Evolutionary conservation across 1,139 yeast species (phyloP), one percentile per base, ranked within the genome.

Genomic region (Magnusiomyces ingens): DNA sequence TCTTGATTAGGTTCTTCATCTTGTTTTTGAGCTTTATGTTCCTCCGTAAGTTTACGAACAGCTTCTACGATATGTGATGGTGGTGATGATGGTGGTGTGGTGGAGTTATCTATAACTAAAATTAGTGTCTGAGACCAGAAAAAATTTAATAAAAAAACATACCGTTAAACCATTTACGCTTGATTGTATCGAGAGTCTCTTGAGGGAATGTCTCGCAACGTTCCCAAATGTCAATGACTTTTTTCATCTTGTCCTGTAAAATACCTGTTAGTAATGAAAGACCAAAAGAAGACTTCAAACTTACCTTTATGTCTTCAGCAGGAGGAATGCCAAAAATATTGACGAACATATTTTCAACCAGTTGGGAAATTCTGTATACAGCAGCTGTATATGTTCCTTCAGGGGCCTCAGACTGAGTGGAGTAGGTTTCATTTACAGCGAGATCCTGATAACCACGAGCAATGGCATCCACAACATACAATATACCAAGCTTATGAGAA

Each of bases 201-300:
- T 78, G 77, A 52, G 77, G 75, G 70, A 93, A 93, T 15, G 96
- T 85, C 51, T 81, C 82, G 38, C 93, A 86, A 60, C 89, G 81
- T 63, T 83, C 89, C 99, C 99, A 93, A 64, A 93, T 91, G 60
- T 88, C 96, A 61, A 93, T 79, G 62, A 93, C 77, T 70, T 90
- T 91, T 64, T 82, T 76, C 61, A 90, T 81, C 69, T 90, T 93
- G 56, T 81, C 88, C 66, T 75, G 75, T 60, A 53, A 52, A 17
- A 60, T 62, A 49, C 51, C 55, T 13, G 64, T 50, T 13, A 48
- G 44, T 4, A 58, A 49, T n/a, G 50, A 43, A 45, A 35, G 81
- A 82, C 51, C 79, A 75, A 32, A 22, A 37, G 3, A 15, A 32
- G 15, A 4, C 8, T 26, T 26, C 8, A 29, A 29, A 46, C 63